Base-by-base conservation (phyloP, 805 yeast genomes). In the Candida orba region DNA sequence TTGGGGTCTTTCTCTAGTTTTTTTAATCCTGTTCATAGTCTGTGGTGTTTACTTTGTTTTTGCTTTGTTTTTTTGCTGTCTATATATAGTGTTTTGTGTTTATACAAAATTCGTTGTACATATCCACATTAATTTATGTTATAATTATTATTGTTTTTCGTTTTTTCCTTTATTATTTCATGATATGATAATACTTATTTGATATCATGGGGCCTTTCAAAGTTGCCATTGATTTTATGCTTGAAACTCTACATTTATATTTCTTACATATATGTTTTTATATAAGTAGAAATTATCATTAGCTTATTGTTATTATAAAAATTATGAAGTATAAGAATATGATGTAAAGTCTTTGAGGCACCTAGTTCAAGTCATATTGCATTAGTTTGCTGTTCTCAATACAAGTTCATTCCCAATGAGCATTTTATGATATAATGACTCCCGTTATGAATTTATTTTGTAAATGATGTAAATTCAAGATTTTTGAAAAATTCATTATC, bases 391-490 rank as follows among this genome's bases (percentile, higher is more conserved):
- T 20, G 22, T 20, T 20, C 22, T 20, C 22, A 20, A 20, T 20
- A 20, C 5, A 20, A 20, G 22, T 20, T 20, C 22, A 5, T 5
- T 20, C 22, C 5, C 22, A 20, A 20, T 5, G 22, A 20, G 22
- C 22, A 5, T 20, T 20, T 20, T 20, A 20, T 20, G 22, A 20
- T 20, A 5, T 5, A 20, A 5, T 20, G 5, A 4, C 5, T 20
- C 22, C 5, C 22, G 22, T 4, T 20, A 20, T 20, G 5, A 10
- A 14, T 23, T 50, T 45, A 57, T 43, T 49, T 58, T 4, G 60
- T 56, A 34, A 51, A 58, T 7, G 59, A 56, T 6, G 53, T 52
- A 24, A 57, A 56, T 44, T 57, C 62, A 40, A 56, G 43, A 42
- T 53, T 57, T 36, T 51, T 56, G 45, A 55, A 56, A 27, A 52